phyloP scores from a whole-genome alignment of 495 filamentous ascomycete species.

The Neurospora cerealis region DNA sequence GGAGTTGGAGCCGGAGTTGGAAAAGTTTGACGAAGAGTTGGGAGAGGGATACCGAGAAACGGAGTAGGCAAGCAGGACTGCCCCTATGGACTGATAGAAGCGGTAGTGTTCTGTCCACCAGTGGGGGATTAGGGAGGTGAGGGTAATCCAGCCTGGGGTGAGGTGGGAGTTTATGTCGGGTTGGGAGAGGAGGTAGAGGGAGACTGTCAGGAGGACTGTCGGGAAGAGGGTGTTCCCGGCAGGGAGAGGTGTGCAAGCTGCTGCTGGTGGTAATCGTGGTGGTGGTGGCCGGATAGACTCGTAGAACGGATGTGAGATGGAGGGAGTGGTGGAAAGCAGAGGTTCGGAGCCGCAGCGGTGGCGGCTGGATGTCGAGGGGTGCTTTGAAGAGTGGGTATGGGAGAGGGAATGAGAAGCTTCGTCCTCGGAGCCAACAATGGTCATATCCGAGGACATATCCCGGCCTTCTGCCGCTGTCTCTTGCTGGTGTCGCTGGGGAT shows the following conservation, averaged over 20 bases:
- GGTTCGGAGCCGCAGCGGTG: background rate
- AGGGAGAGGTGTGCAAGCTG: background rate
- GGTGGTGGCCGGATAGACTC: background rate
- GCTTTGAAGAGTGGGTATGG: background rate
- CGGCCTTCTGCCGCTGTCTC: background rate
- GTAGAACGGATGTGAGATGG: background rate
- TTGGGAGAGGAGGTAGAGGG: slow-evolving; percentile 31
- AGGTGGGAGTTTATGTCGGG: slow-evolving; percentile 28
- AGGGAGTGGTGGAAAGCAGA: background rate
- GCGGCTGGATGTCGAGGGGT: background rate
- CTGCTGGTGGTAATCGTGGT: background rate
- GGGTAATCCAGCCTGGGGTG: slow-evolving; percentile 30
- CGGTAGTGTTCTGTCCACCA: slow-evolving; percentile 34
- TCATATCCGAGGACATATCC: background rate
- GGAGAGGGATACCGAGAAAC: slow-evolving; percentile 25
- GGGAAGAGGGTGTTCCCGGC: background rate
- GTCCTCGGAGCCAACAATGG: background rate
- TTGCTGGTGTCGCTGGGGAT: background rate
- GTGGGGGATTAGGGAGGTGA: slow-evolving; percentile 27
- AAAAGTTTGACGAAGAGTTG: no score
- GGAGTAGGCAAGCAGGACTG: slow-evolving; percentile 29
- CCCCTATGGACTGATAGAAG: slow-evolving; percentile 32
- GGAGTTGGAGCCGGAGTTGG: background rate
- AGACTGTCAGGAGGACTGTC: background rate
- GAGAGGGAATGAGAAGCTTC: background rate